These are phyloP conservation scores for Neopestalotiopsis clavispora DNA, from an alignment of 2,329 filamentous ascomycete species.

Conservation along the genomic window DNA sequence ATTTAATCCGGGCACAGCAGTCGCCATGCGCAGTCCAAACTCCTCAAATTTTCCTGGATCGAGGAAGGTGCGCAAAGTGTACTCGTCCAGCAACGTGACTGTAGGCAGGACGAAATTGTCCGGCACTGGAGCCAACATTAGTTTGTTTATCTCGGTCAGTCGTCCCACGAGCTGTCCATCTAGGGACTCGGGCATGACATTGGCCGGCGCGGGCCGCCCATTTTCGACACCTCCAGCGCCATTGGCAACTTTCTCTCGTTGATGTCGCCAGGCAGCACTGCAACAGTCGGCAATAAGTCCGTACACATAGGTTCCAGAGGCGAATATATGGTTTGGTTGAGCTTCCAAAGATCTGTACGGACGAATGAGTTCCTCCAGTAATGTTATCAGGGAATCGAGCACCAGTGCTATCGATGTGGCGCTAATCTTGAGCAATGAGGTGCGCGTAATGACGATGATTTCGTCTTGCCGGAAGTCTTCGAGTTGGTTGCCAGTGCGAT, in stretches of 20 bases:
- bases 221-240: constrained; percentile 19
- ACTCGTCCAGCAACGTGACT: constrained; percentile 61
- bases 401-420: constrained; percentile 57
- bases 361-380: constrained; percentile 63
- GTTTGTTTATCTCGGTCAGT: constrained; percentile 59
- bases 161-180: constrained; percentile 57
- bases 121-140: constrained; percentile 62
- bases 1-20: neutral
- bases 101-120: constrained; percentile 62
- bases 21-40: neutral
- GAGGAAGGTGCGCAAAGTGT: constrained; percentile 43
- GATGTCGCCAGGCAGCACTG: constrained; percentile 60
- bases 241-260: constrained; percentile 36
- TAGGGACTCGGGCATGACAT: constrained; percentile 43
- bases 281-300: constrained; percentile 70
- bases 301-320: constrained; percentile 69
- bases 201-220: constrained; percentile 10
- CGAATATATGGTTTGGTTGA: constrained; percentile 64
- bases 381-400: constrained; percentile 59
- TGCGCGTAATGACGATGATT: constrained; percentile 63
- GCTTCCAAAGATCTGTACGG: constrained; percentile 55
- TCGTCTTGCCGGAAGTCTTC: constrained; percentile 65
- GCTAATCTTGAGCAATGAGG: constrained; percentile 66
- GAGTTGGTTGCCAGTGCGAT: constrained; percentile 63
- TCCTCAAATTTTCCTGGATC: constrained; percentile 29